Base-by-base conservation (phyloP, 371 early-diverging fungal genomes). In the Parasitella parasitica region DNA sequence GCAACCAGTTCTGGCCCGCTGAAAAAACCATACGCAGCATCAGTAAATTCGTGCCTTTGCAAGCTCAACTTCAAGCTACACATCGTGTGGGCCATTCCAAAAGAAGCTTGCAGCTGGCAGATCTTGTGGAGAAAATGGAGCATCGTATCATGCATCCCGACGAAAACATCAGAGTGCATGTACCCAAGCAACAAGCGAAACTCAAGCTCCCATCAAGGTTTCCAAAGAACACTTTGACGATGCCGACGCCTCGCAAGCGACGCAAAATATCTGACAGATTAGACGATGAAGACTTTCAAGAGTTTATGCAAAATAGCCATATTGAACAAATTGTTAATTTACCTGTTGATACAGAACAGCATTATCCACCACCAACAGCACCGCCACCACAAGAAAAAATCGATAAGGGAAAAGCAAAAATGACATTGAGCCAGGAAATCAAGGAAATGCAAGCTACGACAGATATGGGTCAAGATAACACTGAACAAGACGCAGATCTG, bases 71-170 rank as follows among this genome's bases (percentile, higher is more conserved):
- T 27, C 53, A 55, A 9, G 28, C 56, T 0, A 50, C 32, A 1
- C 54, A 60, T 30, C 58, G 50, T 7, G 61, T 78, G 3, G 68
- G 68, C 0, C 76, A 77, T 63, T 69, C 71, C 0, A 28, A n/a
- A 15, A 64, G 74, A n/a, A 68, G 76, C 0, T 5, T 20, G 3
- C 69, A 68, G 1, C 67, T 77, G 52, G 55, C 65, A 1, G 1
- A 55, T 0, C 18, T 71, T 0, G 57, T 77, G 0, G 28, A 59
- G 13, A 67, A 64, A 13, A 74, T 77, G 57, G 78, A 81, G 41
- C 59, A 69, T n/a, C 76, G 68, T 8, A 73, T 74, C 13, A 24
- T 77, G 12, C 28, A 72, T 15, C 69, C 66, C 0, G 53, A 53
- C 24, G 49, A 66, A 24, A 32, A 61, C 4, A 15, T 52, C 4